Conservation (phyloP, 306 rosid species). For the Malus sylvestris region DNA sequence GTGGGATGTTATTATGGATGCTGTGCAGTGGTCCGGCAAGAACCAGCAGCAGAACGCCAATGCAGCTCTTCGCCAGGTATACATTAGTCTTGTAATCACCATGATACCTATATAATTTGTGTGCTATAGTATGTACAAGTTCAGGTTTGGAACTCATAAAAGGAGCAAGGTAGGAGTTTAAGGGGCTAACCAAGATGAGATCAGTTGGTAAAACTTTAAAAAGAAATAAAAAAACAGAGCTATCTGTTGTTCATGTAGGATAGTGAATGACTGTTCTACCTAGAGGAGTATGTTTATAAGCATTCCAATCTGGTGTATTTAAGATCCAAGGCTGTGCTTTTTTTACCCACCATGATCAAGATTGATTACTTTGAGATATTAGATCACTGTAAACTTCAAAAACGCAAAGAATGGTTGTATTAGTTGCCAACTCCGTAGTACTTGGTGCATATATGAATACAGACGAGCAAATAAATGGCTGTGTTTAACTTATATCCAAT, state of each 20-base stretch:
- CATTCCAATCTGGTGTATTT: not conserved
- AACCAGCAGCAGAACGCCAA: conserved; percentile 99
- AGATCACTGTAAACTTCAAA: not conserved
- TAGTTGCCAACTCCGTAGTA: not conserved
- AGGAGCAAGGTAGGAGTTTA: not conserved
- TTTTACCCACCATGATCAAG: not conserved
- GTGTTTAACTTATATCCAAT: not conserved
- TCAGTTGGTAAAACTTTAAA: not conserved
- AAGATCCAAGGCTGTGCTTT: not conserved
- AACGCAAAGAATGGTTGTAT: not conserved
- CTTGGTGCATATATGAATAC: not conserved
- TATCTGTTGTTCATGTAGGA: not conserved
- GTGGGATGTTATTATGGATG: conserved; percentile 99
- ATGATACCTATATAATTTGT: not conserved
- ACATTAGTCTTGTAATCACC: not conserved
- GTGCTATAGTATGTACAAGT: not conserved
- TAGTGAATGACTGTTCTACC: not conserved
- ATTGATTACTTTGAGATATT: not conserved
- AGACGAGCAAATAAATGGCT: not conserved
- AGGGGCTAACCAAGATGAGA: not conserved
- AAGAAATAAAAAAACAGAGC: no score
- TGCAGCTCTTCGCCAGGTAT: conserved; percentile 94
- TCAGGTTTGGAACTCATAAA: not conserved
- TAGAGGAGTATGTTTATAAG: not conserved
- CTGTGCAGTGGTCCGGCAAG: conserved; percentile 99